Evolutionary conservation across 495 filamentous ascomycete genomes (phyloP), one percentile per base, ranked within the genome.

Genomic region (Parmelia sp.): DNA sequence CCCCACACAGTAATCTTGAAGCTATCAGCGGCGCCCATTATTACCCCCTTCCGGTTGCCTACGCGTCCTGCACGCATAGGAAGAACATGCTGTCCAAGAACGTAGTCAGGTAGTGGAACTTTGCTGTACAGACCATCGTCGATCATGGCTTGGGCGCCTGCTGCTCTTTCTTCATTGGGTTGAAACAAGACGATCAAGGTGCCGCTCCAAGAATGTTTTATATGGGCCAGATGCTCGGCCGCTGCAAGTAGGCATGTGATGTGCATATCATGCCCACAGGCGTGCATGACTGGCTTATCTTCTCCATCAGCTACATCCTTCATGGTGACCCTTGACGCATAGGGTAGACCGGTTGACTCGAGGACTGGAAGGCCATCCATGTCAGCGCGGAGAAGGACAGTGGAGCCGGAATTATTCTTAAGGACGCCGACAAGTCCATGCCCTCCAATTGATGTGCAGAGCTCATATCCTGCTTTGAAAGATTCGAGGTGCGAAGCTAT

Each of bases 241-340:
- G 80, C 77, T 0, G 79, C 82, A 5, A 84, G 74, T 0, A 84
- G 75, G 66, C 76, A 80, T 0, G 82, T 83, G 4, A 84, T 75
- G 42, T 84, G 82, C 77, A 84, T 81, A 51, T 84, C 82, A 68
- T 84, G 82, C 3, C 81, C 82, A 59, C 82, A 83, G 19, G 81
- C 81, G 64, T 82, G 81, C 81, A 83, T 83, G 6, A 82, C 79
- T 0, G 80, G 79, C 55, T 80, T 80, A 42, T 76, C 74, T 15
- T 71, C 53, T 0, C 76, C 77, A 31, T 79, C 76, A 17, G 73
- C 69, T 17, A 29, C 27, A 59, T 82, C 79, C 11, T 58, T 59
- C 76, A 79, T 80, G 0, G 66, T 78, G 17, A 71, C 68, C 3
- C 71, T 71, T 63, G 79, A 82, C 3, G 79, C 75, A 64, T 82